Base-by-base conservation (phyloP, 139 green algal genomes). In the Tetradesmus lagerheimii region DNA sequence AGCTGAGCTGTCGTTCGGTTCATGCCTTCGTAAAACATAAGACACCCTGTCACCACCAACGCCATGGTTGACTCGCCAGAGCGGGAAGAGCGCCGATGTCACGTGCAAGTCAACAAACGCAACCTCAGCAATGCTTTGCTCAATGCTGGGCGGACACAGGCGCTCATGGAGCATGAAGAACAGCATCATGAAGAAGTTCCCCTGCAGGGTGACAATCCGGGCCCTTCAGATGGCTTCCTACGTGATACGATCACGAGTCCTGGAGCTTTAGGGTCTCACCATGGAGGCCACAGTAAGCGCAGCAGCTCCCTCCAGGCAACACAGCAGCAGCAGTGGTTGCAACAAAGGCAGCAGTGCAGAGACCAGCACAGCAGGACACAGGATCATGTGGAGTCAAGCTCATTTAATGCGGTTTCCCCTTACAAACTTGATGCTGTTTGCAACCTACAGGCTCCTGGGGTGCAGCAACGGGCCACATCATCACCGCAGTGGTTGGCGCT, bases 401-500 rank as follows among this genome's bases (percentile, higher is more conserved):
- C n/a, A n/a, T n/a, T n/a, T n/a, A n/a, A n/a, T n/a, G n/a, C n/a
- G n/a, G n/a, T n/a, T n/a, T n/a, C n/a, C n/a, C n/a, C n/a, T n/a
- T n/a, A n/a, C n/a, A n/a, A n/a, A n/a, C n/a, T n/a, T n/a, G 45
- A 9, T 57, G 45, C 45, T 12, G 11, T 57, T 57, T 25, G 50
- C 50, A 25, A 64, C 50, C 50, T 81, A 38, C 84, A 83, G 84
- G 84, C 27, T 38, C 31, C 1, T 81, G 35, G 66, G 35, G 78
- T n/a, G 79, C 64, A 12, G 84, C 84, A 27, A 41, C 62, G 14
- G 64, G 57, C 15, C 84, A 89, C 84, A 81, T 89, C 38, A 50
- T 89, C 25, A 83, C 64, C 35, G 84, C 84, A 20, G 84, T 89
- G 57, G 79, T 89, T 67, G 84, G 84, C 25, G 45, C 35, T 27